phyloP scores from a whole-genome alignment of 148 eudicot genomes.

The Drosera capensis region DNA sequence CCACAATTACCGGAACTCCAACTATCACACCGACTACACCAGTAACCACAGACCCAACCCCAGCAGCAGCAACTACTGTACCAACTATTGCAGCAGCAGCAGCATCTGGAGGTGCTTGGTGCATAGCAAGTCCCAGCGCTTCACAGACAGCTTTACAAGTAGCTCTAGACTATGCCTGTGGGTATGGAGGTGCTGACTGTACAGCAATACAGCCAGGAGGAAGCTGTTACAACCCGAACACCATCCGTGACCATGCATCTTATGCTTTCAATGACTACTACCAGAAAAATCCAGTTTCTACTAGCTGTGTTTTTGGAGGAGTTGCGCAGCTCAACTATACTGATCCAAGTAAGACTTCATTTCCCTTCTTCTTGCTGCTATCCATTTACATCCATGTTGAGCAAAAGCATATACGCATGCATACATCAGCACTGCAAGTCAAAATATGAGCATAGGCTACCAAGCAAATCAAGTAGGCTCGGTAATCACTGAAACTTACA shows the following conservation, averaged over 20 bases:
- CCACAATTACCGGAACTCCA: conserved; percentile 16
- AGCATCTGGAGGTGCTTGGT: conserved; percentile 70
- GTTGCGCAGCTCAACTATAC: conserved; percentile 51
- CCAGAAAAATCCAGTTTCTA: conserved; percentile 83
- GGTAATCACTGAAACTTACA: too few relatives aligned
- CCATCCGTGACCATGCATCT: conserved; percentile 67
- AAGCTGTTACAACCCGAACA: conserved; percentile 56
- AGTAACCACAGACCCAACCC: conserved; percentile 7
- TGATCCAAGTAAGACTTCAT: conserved; percentile 65
- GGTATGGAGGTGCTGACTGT: conserved; percentile 91
- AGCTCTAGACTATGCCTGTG: conserved; percentile 92
- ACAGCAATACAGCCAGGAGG: conserved; percentile 66
- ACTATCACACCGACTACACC: conserved; percentile 17
- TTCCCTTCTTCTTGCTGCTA: not conserved
- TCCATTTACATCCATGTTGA: too few relatives aligned
- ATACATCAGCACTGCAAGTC: not conserved
- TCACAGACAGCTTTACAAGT: conserved; percentile 73
- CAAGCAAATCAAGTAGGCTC: too few relatives aligned
- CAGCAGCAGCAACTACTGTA: conserved; percentile 15
- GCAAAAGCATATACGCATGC: conserved; percentile 3
- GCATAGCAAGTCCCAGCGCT: conserved; percentile 63
- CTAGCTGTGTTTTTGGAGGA: conserved; percentile 91
- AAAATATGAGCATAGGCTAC: too few relatives aligned
- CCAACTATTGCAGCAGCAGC: conserved; percentile 23
- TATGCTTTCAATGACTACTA: conserved; percentile 84